Evolutionary conservation across 2,329 filamentous ascomycete genomes (phyloP).

Genomic region (Helotiales sp.): DNA sequence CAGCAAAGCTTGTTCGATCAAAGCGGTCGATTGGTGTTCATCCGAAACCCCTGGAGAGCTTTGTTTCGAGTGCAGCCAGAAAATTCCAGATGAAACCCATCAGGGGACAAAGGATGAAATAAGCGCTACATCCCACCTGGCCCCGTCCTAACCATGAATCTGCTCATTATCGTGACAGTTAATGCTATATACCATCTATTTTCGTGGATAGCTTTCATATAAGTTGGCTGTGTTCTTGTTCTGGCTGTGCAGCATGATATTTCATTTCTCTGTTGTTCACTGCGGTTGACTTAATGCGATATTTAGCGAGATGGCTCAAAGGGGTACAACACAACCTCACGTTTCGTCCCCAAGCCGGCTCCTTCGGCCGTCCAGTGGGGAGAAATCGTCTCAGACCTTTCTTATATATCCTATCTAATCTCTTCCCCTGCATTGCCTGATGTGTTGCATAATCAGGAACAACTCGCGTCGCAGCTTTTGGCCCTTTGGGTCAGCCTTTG

Average conservation of each 20-base stretch:
- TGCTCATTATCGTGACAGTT: background rate
- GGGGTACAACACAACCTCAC: slow-evolving; percentile 4
- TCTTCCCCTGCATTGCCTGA: slow-evolving; percentile 29
- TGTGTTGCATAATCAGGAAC: slow-evolving; percentile 26
- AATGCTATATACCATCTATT: background rate
- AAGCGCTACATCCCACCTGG: slow-evolving; percentile 8
- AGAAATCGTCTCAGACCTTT: slow-evolving; percentile 27
- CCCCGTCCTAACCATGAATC: background rate
- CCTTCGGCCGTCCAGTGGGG: slow-evolving; percentile 18
- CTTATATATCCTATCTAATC: slow-evolving; percentile 11
- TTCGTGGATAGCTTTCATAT: background rate
- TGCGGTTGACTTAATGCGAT: slow-evolving; percentile 18
- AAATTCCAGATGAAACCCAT: slow-evolving; percentile 21
- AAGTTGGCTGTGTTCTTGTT: background rate
- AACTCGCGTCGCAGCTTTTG: slow-evolving; percentile 24
- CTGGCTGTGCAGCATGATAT: slow-evolving; percentile 6
- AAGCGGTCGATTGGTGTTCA: slow-evolving; percentile 16
- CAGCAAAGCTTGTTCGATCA: slow-evolving; percentile 18
- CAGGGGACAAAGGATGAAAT: slow-evolving; percentile 8
- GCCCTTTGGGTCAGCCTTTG: slow-evolving; percentile 19
- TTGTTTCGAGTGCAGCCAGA: slow-evolving; percentile 26
- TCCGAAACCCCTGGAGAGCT: slow-evolving; percentile 21
- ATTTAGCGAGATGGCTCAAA: background rate
- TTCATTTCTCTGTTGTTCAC: slow-evolving; percentile 7
- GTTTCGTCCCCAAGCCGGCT: slow-evolving; percentile 20